These are phyloP conservation scores for Globisporangium canariense DNA, from an alignment of 352 stramenopile species.

Conservation along the genomic window DNA sequence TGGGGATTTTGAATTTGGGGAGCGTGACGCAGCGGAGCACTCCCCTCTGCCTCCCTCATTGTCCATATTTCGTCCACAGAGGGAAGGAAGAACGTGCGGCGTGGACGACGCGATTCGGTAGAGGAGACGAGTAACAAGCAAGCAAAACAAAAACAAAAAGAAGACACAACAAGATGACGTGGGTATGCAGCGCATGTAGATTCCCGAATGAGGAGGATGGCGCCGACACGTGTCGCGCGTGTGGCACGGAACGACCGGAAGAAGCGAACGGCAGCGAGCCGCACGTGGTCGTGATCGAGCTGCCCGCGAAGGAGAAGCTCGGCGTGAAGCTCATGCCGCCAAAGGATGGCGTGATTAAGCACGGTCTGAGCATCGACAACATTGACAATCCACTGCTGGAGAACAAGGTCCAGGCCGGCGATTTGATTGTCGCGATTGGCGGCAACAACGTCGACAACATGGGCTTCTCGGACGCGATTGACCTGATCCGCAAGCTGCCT, in stretches of 20 bases:
- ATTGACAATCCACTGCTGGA: slow-evolving; percentile 85
- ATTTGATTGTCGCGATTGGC: slow-evolving; percentile 84
- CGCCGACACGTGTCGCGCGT: slow-evolving; percentile 56
- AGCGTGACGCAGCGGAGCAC: slow-evolving; percentile 1
- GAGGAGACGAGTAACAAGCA: not conserved
- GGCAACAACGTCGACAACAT: slow-evolving; percentile 72
- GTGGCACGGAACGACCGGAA: slow-evolving; percentile 44
- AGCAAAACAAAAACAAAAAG: not conserved
- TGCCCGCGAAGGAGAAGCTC: slow-evolving; percentile 83
- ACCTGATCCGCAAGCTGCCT: slow-evolving; percentile 82
- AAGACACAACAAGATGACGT: slow-evolving; percentile 37
- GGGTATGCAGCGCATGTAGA: slow-evolving; percentile 58
- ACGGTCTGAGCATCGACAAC: slow-evolving; percentile 84
- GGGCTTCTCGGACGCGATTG: slow-evolving; percentile 80
- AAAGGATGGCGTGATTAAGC: slow-evolving; percentile 76
- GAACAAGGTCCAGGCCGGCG: slow-evolving; percentile 75
- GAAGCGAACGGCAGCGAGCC: slow-evolving; percentile 15
- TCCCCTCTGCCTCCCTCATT: slow-evolving; percentile 1
- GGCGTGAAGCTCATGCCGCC: slow-evolving; percentile 84
- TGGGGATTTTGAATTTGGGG: not conserved
- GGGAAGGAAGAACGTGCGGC: slow-evolving; percentile 4
- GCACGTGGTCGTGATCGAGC: slow-evolving; percentile 74
- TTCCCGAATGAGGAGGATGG: slow-evolving; percentile 62
- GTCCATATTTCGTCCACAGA: slow-evolving; percentile 3
- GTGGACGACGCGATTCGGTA: slow-evolving; percentile 3